Evolutionary conservation across 2,329 filamentous ascomycete species (phyloP), one percentile per base, ranked within the genome.

Genomic region (Paecilomyces sp.): DNA sequence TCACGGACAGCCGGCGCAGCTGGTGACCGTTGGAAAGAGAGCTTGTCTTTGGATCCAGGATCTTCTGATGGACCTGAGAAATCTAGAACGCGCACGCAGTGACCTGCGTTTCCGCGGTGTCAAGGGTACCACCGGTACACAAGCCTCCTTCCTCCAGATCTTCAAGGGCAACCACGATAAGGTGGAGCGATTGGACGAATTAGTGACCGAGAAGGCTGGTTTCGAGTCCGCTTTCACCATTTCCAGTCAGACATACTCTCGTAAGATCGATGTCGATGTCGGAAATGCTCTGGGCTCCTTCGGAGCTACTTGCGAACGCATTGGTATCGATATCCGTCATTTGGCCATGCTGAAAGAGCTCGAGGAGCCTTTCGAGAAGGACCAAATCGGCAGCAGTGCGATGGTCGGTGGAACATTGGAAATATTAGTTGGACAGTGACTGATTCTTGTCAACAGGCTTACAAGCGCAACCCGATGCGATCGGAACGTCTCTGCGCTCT

Each of bases 221-320:
- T 89, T 89, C 71, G 73, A 74, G 53, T 80, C 80, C 33, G 80
- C 81, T 54, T 88, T 84, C 69, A 82, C 83, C 63, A 84, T 91
- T 60, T 88, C 87, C 7, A 86, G 85, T 22, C 89, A 92, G 70
- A 90, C 87, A 6, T 90, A 90, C 76, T 87, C 88, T 3, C 85
- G 91, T 63, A 94, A 94, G 77, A 87, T 96, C 58, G 92, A 97
- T 71, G 80, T 90, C 50, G 82, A 88, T 59, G 81, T 96, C n/a
- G 83, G 87, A 67, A 92, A 94, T 70, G 90, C 89, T n/a, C 79
- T 96, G 34, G 82, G 84, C 33, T 90, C 86, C 1, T 86, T 96
- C 57, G 92, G 90, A 25, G 83, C 90, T n/a, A 91, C 90, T 0
- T 89, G 86, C 56, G 84, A 90, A 70, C 85, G 88, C 61, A 92